Percentiles rank a stretch among this genome's conserved stretches.
phyloP scores from a whole-genome alignment of 495 filamentous ascomycete species.

The Podospora tetraspora region DNA sequence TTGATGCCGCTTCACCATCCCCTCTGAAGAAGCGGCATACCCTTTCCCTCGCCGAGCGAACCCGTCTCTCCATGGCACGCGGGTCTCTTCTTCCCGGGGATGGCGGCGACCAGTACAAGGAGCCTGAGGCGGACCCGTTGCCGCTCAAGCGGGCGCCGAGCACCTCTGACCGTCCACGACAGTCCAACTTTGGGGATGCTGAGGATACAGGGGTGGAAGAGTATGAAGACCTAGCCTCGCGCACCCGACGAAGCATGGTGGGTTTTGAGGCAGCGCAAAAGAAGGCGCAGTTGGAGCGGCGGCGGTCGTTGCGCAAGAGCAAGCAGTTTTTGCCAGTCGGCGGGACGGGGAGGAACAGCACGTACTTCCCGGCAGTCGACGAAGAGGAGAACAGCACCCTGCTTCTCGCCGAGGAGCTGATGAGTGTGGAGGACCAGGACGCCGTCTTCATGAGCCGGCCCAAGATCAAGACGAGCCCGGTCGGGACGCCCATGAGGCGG shows the following conservation, averaged over 20 bases:
- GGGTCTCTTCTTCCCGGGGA: slow-evolving; percentile 27
- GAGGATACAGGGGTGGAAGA: slow-evolving; percentile 25
- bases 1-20: slow-evolving; percentile 46
- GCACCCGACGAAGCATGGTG: slow-evolving; percentile 81
- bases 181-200: not conserved
- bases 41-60: slow-evolving; percentile 50
- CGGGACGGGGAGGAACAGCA: slow-evolving; percentile 17
- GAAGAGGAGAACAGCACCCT: slow-evolving; percentile 34
- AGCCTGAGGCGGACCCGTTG: slow-evolving; percentile 21
- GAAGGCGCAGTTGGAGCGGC: slow-evolving; percentile 54
- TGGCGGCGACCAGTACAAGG: slow-evolving; percentile 25
- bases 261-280: slow-evolving; percentile 47
- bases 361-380: slow-evolving; percentile 38
- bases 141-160: slow-evolving; percentile 25
- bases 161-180: slow-evolving; percentile 15
- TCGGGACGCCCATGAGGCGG: slow-evolving; percentile 47
- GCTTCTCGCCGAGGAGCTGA: slow-evolving; percentile 28
- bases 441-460: slow-evolving; percentile 83
- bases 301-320: slow-evolving; percentile 42
- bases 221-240: slow-evolving; percentile 56
- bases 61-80: slow-evolving; percentile 47
- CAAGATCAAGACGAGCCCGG: slow-evolving; percentile 70
- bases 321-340: slow-evolving; percentile 26
- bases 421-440: slow-evolving; percentile 62
- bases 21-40: slow-evolving; percentile 51